These are phyloP conservation scores for Fraxinus excelsior DNA, from an alignment of 257 asterid species.

Conservation along the genomic window DNA sequence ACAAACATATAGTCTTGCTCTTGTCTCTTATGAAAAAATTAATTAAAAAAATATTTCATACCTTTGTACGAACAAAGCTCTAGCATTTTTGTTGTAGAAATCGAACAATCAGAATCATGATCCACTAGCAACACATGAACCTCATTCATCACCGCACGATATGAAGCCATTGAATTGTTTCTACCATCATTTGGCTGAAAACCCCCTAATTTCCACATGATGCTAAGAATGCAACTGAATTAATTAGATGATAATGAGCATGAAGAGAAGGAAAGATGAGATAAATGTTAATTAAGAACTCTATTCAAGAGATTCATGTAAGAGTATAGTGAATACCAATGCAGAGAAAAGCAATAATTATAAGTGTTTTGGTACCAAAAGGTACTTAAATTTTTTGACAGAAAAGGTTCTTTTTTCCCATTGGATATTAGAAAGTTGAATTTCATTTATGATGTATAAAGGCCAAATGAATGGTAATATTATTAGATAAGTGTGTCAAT, in stretches of 20 bases:
- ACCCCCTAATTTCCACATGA: not conserved
- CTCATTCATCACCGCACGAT: constrained; percentile 28
- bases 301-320: not conserved
- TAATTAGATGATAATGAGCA: not conserved
- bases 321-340: not conserved
- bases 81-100: constrained; percentile 23
- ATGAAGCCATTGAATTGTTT: constrained; percentile 29
- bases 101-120: constrained; percentile 27
- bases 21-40: not conserved
- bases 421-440: too few species aligned
- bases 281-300: not conserved
- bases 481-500: too few species aligned
- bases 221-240: not conserved
- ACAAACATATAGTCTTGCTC: not conserved
- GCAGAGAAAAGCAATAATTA: not conserved
- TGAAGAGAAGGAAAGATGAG: not conserved
- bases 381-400: too few species aligned
- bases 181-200: constrained; percentile 18
- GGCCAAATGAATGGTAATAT: not conserved
- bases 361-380: too few species aligned
- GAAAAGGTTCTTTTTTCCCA: too few species aligned
- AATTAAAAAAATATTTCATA: not conserved
- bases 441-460: too few species aligned
- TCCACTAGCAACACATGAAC: constrained; percentile 47
- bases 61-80: constrained; percentile 45